Percentiles rank a stretch among this genome's conserved stretches.
These are phyloP conservation scores for Pyrenophora seminiperda DNA, from an alignment of 2,329 filamentous ascomycete genomes.

Conservation along the genomic window DNA sequence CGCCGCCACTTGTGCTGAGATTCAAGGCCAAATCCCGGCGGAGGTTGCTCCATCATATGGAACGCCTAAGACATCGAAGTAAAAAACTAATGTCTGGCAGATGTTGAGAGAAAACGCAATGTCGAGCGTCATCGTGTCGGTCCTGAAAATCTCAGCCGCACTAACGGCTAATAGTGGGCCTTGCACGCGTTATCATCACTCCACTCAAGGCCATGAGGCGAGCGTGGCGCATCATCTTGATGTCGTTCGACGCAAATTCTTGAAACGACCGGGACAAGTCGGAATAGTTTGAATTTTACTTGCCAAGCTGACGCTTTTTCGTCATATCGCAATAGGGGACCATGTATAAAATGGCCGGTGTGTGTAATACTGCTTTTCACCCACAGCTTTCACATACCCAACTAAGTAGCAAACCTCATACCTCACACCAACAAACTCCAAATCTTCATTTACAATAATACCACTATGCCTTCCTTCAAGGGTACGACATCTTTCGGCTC, in stretches of 20 bases:
- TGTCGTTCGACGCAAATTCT: constrained; percentile 28
- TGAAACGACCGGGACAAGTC: constrained; percentile 24
- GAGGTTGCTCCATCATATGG: too few species aligned
- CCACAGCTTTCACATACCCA: background rate
- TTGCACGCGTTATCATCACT: constrained; percentile 28
- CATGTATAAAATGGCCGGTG: constrained; percentile 19
- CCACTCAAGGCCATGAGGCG: constrained; percentile 26
- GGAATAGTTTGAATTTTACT: constrained; percentile 22
- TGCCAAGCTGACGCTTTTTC: constrained; percentile 22
- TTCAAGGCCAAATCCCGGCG: too few species aligned
- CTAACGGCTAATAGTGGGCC: constrained; percentile 34
- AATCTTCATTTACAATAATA: background rate
- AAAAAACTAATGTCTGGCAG: too few species aligned
- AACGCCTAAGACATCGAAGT: too few species aligned
- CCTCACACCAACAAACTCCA: background rate
- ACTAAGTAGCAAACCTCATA: background rate
- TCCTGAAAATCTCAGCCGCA: constrained; percentile 32
- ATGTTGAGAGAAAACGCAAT: background rate
- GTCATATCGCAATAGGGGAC: constrained; percentile 12
- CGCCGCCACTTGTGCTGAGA: too few species aligned
- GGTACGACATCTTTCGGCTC: constrained; percentile 6
- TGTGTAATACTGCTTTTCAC: background rate
- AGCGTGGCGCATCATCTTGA: constrained; percentile 28
- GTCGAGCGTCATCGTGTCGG: constrained; percentile 14
- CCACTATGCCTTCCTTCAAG: constrained; percentile 30